phyloP scores from a whole-genome alignment of 140 eudicot genomes.

The Stevia rebaudiana region DNA sequence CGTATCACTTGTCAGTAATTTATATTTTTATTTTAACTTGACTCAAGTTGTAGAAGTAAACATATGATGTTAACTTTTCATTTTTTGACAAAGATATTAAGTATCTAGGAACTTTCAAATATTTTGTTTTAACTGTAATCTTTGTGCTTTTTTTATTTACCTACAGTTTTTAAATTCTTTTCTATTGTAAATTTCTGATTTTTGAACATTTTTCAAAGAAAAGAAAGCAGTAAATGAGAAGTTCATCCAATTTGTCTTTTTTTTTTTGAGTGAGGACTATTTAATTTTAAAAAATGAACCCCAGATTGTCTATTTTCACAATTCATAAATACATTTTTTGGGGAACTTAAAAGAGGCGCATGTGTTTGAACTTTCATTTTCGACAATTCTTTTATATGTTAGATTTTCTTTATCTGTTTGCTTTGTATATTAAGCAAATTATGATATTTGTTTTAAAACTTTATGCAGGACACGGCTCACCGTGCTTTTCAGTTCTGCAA shows the following conservation, averaged over 20 bases:
- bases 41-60: not conserved
- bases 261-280: not conserved
- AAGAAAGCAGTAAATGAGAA: not conserved
- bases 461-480: constrained; percentile 78
- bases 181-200: not conserved
- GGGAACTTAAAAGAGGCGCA: not conserved
- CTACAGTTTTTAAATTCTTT: no score
- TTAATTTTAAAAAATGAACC: no score
- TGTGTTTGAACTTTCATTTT: not conserved
- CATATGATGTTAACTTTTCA: not conserved
- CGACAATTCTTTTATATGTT: no score
- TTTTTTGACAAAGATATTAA: not conserved
- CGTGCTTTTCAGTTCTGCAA: constrained; percentile 97
- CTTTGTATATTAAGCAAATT: not conserved
- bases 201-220: no score
- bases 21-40: not conserved
- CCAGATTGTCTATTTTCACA: no score
- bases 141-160: no score
- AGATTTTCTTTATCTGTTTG: not conserved
- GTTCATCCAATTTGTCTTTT: not conserved
- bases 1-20: not conserved
- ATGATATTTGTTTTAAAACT: not conserved
- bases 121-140: no score
- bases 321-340: no score
- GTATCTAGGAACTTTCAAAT: not conserved